A percentile compares a stretch with the other conserved stretches of the same genome.
These are phyloP conservation scores for Citrullus mucosospermus DNA, from an alignment of 306 rosid genomes.

Conservation along the genomic window DNA sequence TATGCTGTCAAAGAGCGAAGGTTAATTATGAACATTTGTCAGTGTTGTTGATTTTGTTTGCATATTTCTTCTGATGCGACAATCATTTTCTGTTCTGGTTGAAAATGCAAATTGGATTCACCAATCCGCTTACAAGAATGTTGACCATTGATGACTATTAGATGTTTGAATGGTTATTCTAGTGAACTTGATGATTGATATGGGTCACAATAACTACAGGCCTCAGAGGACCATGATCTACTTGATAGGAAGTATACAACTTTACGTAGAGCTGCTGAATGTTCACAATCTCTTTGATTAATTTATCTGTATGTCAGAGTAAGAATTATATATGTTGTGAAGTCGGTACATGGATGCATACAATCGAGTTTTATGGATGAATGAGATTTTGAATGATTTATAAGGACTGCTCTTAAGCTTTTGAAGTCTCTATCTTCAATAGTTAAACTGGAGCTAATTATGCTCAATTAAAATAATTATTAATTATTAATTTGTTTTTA, in stretches of 20 bases:
- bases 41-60: slow-evolving; percentile 8
- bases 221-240: not conserved
- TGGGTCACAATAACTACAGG: not conserved
- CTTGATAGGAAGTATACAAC: not conserved
- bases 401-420: not conserved
- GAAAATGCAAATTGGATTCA: not conserved
- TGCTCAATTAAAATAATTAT: not conserved
- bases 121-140: not conserved
- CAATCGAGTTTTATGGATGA: not conserved
- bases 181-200: not conserved
- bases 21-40: slow-evolving; percentile 30
- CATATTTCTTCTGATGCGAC: slow-evolving; percentile 7
- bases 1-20: slow-evolving; percentile 80
- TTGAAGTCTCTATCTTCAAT: not conserved
- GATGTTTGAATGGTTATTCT: not conserved
- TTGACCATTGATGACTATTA: not conserved
- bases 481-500: not conserved
- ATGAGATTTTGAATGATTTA: not conserved
- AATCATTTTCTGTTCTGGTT: not conserved
- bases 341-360: not conserved
- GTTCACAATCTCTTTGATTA: not conserved
- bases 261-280: not conserved
- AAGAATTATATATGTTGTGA: not conserved
- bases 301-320: not conserved
- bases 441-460: not conserved